Percentiles rank a stretch among this genome's conserved stretches.
These are phyloP conservation scores for Quercus wislizeni DNA, from an alignment of 306 rosid species.

Conservation along the genomic window DNA sequence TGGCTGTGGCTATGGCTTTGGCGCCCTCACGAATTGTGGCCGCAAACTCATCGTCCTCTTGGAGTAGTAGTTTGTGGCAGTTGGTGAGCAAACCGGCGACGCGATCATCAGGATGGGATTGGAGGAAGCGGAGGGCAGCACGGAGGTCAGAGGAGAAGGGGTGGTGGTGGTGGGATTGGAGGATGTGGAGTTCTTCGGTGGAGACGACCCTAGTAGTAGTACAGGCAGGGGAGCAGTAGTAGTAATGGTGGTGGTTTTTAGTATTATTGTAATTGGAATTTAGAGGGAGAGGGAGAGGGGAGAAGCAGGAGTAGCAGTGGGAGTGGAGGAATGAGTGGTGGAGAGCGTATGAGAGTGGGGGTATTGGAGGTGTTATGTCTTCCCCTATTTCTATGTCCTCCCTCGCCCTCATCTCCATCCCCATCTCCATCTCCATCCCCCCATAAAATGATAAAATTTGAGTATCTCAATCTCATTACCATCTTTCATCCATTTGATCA, in stretches of 20 bases:
- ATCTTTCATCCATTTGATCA: no score
- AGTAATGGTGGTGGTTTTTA: constrained; percentile 18
- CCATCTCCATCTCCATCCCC: neutral
- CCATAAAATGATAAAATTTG: no score
- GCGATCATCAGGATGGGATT: constrained; percentile 8
- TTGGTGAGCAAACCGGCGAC: constrained; percentile 53
- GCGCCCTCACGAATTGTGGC: constrained; percentile 34
- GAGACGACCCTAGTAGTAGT: neutral
- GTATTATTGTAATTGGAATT: no score
- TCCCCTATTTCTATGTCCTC: constrained; percentile 46
- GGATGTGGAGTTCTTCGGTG: constrained; percentile 44
- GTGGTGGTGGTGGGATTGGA: neutral
- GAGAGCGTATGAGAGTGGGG: constrained; percentile 55
- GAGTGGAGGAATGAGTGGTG: constrained; percentile 48
- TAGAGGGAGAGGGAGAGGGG: constrained; percentile 30
- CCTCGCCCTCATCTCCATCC: constrained; percentile 40
- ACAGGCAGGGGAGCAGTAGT: constrained; percentile 37
- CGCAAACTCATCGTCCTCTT: constrained; percentile 1
- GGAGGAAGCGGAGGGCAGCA: constrained; percentile 70
- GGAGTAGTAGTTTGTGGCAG: constrained; percentile 24
- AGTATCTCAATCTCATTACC: no score
- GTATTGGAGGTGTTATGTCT: constrained; percentile 50
- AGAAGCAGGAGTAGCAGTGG: constrained; percentile 62
- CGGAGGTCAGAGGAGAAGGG: constrained; percentile 51
- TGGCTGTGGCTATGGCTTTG: constrained; percentile 44